Evolutionary conservation across 768 basidiomycete genomes (phyloP).

Genomic region (Tulasnella sp.): DNA sequence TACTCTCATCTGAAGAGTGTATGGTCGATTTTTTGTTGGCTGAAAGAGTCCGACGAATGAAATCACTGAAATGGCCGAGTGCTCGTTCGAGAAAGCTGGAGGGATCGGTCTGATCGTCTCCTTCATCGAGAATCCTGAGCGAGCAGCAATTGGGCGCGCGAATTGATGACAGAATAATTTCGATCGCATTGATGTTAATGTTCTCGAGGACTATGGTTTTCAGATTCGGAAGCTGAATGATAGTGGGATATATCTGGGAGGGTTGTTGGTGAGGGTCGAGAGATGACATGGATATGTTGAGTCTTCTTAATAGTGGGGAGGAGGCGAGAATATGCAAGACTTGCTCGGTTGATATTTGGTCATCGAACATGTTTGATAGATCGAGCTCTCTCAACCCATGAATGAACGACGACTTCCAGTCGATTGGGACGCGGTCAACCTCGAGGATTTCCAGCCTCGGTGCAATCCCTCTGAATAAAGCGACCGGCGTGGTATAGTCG

Average conservation of each 20-base stretch:
- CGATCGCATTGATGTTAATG: neutral
- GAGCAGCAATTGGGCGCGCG: neutral
- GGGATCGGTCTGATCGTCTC: neutral
- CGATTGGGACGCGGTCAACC: neutral
- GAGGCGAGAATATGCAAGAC: too few species aligned
- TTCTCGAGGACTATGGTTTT: neutral
- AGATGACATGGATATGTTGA: slow-evolving; percentile 52
- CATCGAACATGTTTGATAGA: neutral
- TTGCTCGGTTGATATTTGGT: neutral
- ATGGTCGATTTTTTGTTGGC: neutral
- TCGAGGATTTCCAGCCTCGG: neutral
- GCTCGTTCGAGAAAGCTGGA: neutral
- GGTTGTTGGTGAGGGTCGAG: neutral
- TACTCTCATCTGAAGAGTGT: neutral
- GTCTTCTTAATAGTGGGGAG: too few species aligned
- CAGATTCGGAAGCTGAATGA: neutral
- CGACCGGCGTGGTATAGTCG: neutral
- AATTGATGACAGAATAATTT: neutral
- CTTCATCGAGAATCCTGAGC: neutral
- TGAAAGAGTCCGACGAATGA: neutral
- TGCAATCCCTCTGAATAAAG: neutral
- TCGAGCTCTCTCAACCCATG: neutral
- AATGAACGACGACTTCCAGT: neutral
- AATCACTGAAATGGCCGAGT: neutral
- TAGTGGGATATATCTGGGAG: neutral